A percentile compares a stretch with the other conserved stretches of the same genome.
phyloP scores from a whole-genome alignment of 495 filamentous ascomycete genomes.

The Neurospora cerealis region DNA sequence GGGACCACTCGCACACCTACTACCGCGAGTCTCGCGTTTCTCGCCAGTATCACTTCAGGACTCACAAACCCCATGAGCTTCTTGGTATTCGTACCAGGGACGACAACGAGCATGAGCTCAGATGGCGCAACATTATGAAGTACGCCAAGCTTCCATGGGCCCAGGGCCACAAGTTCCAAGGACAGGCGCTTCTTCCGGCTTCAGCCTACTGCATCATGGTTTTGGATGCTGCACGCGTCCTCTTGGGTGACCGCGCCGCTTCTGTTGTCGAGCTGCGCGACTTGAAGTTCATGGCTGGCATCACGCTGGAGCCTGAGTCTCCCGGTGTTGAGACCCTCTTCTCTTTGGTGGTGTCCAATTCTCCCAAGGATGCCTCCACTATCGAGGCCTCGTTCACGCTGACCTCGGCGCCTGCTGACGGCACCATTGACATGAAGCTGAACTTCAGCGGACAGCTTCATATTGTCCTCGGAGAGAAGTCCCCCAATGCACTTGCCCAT shows the following conservation, averaged over 20 bases:
- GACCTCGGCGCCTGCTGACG: conserved; percentile 24
- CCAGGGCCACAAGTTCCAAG: conserved; percentile 33
- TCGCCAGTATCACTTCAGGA: conserved; percentile 33
- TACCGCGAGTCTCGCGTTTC: conserved; percentile 40
- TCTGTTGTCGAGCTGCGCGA: conserved; percentile 31
- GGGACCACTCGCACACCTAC: conserved; percentile 37
- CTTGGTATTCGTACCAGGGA: conserved; percentile 36
- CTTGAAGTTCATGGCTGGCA: conserved; percentile 34
- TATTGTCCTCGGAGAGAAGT: conserved; percentile 23
- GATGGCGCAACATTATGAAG: conserved; percentile 39
- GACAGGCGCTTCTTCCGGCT: conserved; percentile 32
- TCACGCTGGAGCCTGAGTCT: conserved; percentile 39
- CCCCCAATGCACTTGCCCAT: conserved; percentile 12
- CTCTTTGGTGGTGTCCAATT: conserved; percentile 16
- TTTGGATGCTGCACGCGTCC: conserved; percentile 27
- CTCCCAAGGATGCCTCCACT: neutral
- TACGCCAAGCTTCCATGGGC: conserved; percentile 34
- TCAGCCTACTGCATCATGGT: conserved; percentile 37
- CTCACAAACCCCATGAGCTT: conserved; percentile 31
- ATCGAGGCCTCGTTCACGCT: conserved; percentile 31
- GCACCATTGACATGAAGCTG: conserved; percentile 25
- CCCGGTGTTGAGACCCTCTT: conserved; percentile 37
- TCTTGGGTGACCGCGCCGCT: conserved; percentile 17
- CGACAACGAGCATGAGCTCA: conserved; percentile 28
- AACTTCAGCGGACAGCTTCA: conserved; percentile 23